phyloP scores from a whole-genome alignment of 805 yeast genomes.

The Myxozyma mucilagina region DNA sequence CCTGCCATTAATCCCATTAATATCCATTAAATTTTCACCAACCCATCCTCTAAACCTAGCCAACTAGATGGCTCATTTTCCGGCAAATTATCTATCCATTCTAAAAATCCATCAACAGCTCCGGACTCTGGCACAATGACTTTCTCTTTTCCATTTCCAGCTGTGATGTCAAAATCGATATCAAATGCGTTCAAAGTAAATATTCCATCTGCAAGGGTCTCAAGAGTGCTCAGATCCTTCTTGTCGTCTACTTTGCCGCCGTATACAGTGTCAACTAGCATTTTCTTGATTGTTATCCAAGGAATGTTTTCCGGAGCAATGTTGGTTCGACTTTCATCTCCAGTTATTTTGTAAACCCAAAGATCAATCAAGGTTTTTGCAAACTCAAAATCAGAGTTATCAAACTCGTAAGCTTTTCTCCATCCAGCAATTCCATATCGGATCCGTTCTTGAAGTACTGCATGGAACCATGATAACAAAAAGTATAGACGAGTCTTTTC shows the following conservation, averaged over 20 bases:
- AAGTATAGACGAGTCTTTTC: constrained; percentile 54
- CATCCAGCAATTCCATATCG: constrained; percentile 67
- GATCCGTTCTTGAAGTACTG: constrained; percentile 58
- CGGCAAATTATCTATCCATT: constrained; percentile 59
- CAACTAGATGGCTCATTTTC: constrained; percentile 54
- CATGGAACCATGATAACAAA: constrained; percentile 69
- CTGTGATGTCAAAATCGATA: constrained; percentile 43
- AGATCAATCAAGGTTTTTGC: constrained; percentile 49
- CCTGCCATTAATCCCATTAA: not conserved
- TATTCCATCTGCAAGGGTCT: constrained; percentile 25
- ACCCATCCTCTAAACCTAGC: constrained; percentile 52
- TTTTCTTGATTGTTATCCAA: constrained; percentile 53
- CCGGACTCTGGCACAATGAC: constrained; percentile 54
- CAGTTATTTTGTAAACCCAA: constrained; percentile 41
- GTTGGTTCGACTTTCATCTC: constrained; percentile 37
- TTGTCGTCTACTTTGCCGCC: constrained; percentile 49
- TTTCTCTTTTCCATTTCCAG: constrained; percentile 11
- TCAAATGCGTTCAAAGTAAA: constrained; percentile 42
- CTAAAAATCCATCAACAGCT: constrained; percentile 39
- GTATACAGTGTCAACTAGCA: constrained; percentile 58
- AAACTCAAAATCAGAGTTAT: constrained; percentile 65
- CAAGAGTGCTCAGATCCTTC: constrained; percentile 31
- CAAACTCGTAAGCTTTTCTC: constrained; percentile 62
- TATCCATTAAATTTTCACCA: constrained; percentile 38
- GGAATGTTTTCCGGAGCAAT: constrained; percentile 52